Conservation (phyloP, 2,329 filamentous ascomycete species). For the Neoscytalidium dimidiatum region DNA sequence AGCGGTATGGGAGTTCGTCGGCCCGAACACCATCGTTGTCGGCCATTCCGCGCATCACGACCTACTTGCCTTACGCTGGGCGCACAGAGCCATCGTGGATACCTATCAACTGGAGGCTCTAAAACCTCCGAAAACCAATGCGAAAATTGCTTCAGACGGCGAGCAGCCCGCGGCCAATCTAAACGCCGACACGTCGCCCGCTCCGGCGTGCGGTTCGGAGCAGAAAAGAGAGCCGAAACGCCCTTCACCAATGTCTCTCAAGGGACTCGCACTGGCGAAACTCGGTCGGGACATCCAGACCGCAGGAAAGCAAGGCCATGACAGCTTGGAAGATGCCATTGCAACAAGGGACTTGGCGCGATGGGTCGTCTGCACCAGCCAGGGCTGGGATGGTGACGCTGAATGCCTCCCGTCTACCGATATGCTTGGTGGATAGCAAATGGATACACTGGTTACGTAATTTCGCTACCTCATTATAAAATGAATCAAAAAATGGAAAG, state of each 20-base stretch:
- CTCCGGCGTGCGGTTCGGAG: conserved; percentile 1
- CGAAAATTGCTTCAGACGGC: conserved; percentile 6
- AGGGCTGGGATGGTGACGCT: too few species aligned
- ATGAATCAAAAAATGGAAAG: too few species aligned
- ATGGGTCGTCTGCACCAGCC: neutral
- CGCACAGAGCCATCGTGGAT: conserved; percentile 50
- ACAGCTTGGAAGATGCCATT: conserved; percentile 50
- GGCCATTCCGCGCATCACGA: conserved; percentile 50
- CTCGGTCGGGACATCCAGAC: conserved; percentile 29
- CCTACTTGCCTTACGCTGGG: conserved; percentile 50
- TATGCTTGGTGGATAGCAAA: too few species aligned
- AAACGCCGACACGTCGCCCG: neutral
- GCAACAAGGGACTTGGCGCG: conserved; percentile 44
- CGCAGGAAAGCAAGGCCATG: conserved; percentile 37
- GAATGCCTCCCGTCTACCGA: too few species aligned
- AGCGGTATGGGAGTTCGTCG: conserved; percentile 48
- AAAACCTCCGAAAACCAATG: neutral
- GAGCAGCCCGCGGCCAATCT: conserved; percentile 9
- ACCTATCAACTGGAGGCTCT: conserved; percentile 36
- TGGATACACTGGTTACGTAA: too few species aligned
- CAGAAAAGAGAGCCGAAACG: conserved; percentile 10
- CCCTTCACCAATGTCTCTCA: conserved; percentile 25
- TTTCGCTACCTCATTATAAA: too few species aligned
- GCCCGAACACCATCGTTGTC: conserved; percentile 51
- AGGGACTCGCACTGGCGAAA: conserved; percentile 23